phyloP scores from a whole-genome alignment of 2,329 filamentous ascomycete genomes.

The Xylariaceae sp. region DNA sequence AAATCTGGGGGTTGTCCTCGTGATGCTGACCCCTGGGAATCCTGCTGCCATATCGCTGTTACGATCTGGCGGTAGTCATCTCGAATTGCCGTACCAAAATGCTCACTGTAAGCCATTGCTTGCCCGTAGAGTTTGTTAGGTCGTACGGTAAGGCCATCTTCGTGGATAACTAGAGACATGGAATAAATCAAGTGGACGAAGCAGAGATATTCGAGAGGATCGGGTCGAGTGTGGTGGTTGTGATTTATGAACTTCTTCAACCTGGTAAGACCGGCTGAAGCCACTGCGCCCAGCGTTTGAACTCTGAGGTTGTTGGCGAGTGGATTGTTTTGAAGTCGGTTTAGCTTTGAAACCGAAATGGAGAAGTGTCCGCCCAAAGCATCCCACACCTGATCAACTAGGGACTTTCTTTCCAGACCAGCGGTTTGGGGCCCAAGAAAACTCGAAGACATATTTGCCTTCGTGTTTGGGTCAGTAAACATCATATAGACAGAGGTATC shows the following conservation, averaged over 20 bases:
- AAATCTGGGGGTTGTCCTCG: constrained; percentile 16
- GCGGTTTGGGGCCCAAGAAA: constrained; percentile 24
- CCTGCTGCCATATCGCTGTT: constrained; percentile 47
- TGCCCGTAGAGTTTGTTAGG: constrained; percentile 44
- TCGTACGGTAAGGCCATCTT: constrained; percentile 36
- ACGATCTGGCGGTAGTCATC: constrained; percentile 43
- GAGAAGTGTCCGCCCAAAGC: constrained; percentile 44
- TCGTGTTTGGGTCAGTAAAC: constrained; percentile 32
- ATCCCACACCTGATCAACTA: constrained; percentile 45
- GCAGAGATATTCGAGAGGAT: constrained; percentile 45
- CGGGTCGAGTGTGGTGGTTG: constrained; percentile 28
- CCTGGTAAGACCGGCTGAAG: constrained; percentile 40
- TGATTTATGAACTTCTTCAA: constrained; percentile 41
- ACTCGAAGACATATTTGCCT: constrained; percentile 20
- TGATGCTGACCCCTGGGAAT: constrained; percentile 29
- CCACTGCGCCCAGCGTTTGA: constrained; percentile 40
- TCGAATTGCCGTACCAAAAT: constrained; percentile 38
- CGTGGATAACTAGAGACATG: constrained; percentile 45
- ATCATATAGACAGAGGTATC: constrained; percentile 37
- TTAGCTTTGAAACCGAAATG: constrained; percentile 43
- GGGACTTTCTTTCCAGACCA: constrained; percentile 35
- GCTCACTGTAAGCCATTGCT: constrained; percentile 42
- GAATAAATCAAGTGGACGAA: constrained; percentile 51
- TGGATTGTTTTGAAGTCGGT: constrained; percentile 38
- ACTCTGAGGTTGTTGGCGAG: constrained; percentile 40